Evolutionary conservation across 225 moss, liverwort and hornwort species (phyloP), one percentile per base, ranked within the genome.

Genomic region (Physcomitrium patens): DNA sequence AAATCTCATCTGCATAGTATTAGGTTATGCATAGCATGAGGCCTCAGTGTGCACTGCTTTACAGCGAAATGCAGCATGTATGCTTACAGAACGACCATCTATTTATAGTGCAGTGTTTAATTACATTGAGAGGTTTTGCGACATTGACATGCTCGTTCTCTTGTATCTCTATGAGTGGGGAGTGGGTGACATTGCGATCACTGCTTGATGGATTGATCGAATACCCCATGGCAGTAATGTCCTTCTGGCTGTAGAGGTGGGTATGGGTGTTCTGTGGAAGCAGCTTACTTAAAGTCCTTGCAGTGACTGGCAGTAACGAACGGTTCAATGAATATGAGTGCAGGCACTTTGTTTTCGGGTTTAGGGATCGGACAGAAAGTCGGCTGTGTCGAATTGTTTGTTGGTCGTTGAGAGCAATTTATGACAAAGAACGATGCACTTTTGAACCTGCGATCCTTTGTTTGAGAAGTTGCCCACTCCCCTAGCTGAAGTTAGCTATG

Each of bases 401-500:
- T 12, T 13, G 46, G 7, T 46, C 46, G 23, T 28, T 13, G 12
- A 44, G 64, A 63, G 62, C 3, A 20, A 7, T 8, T 26, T 66
- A 49, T 26, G 66, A 24, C 49, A 16, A 24, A 16, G 23, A 16
- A 17, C 66, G 9, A 16, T 49, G 26, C 22, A 27, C 14, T 23
- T 13, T 8, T 46, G 24, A 43, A 24, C 1, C 24, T 24, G 1
- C 24, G 24, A 24, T 1, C 24, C 24, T 24, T 24, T 1, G 24
- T 24, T 24, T 24, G 24, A 24, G 24, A 24, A 24, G 24, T 24
- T 24, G 24, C 1, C 24, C 24, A 24, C 10, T 53, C 27, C 55
- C 43, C 20, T 56, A 41, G 16, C 70, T 46, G 70, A 58, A 43
- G 23, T 26, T 70, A 48, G 60, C 49, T 27, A 27, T 24, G 26